These are phyloP conservation scores for Coemansia sp. DNA, from an alignment of 192 early-diverging fungal genomes.

Conservation along the genomic window DNA sequence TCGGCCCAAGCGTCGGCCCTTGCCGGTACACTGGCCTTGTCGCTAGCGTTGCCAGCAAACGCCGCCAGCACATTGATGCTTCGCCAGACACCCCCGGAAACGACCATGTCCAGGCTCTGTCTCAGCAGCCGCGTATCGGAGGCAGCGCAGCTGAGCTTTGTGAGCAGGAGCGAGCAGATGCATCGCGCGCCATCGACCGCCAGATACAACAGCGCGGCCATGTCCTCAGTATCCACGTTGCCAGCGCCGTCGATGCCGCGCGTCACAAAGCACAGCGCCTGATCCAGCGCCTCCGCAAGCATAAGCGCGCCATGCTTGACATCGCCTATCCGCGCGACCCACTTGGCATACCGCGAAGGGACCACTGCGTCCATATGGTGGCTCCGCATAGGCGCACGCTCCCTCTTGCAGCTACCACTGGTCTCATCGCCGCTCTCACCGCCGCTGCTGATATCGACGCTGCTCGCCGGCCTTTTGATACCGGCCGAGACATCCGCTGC, in stretches of 20 bases:
- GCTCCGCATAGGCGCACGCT: not conserved
- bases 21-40: not conserved
- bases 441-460: not conserved
- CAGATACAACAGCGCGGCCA: not conserved
- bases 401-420: not conserved
- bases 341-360: slow-evolving; percentile 42
- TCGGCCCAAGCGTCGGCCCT: not conserved
- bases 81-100: slow-evolving; percentile 11
- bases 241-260: not conserved
- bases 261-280: slow-evolving; percentile 16
- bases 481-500: not conserved
- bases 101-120: not conserved
- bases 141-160: slow-evolving; percentile 22
- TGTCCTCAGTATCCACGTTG: not conserved
- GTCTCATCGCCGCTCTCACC: not conserved
- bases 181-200: slow-evolving; percentile 23
- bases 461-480: not conserved
- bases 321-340: slow-evolving; percentile 47
- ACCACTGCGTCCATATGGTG: not conserved
- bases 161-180: slow-evolving; percentile 31
- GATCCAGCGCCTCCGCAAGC: slow-evolving; percentile 30
- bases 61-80: slow-evolving; percentile 18
- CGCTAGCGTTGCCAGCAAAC: not conserved
- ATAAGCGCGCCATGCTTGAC: slow-evolving; percentile 27
- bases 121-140: not conserved